Conservation (phyloP, 768 basidiomycete species). For the Holtermanniella nyarrowii region DNA sequence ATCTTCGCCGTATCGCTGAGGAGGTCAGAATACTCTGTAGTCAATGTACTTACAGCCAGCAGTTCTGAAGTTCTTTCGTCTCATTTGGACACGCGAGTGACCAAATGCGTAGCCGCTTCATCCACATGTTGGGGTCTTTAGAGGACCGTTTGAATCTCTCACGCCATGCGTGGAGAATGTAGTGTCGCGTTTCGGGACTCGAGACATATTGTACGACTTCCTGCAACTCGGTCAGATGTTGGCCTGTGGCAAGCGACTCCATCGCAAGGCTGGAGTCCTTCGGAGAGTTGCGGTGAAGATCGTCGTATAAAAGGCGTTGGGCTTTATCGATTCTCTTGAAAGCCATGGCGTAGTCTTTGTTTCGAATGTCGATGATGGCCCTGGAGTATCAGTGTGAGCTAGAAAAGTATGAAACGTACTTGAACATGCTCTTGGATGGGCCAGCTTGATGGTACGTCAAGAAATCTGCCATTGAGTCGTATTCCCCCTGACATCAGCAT, state of each 20-base stretch:
- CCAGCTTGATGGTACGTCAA: constrained; percentile 36
- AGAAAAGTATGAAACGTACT: constrained; percentile 10
- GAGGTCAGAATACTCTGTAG: too few species aligned
- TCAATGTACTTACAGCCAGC: constrained; percentile 25
- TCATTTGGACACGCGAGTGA: constrained; percentile 28
- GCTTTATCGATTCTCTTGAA: constrained; percentile 36
- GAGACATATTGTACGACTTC: constrained; percentile 39
- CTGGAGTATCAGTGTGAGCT: not conserved
- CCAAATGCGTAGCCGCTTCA: constrained; percentile 34
- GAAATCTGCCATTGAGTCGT: constrained; percentile 35
- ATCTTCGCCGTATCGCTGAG: not conserved
- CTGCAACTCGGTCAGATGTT: constrained; percentile 34
- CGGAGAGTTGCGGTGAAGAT: constrained; percentile 27
- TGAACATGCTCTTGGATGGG: constrained; percentile 37
- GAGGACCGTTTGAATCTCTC: constrained; percentile 32
- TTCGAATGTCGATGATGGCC: constrained; percentile 37
- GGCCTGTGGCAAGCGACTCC: constrained; percentile 34
- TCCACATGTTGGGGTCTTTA: constrained; percentile 33
- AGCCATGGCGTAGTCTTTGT: constrained; percentile 27
- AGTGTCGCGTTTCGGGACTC: constrained; percentile 26
- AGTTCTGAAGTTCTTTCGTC: constrained; percentile 20
- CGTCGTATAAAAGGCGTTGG: constrained; percentile 34
- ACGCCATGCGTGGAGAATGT: constrained; percentile 25
- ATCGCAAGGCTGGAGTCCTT: constrained; percentile 18
- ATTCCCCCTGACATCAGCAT: constrained; percentile 23